phyloP scores from a whole-genome alignment of 768 basidiomycete genomes.

The Termitomyces eurrhizus region DNA sequence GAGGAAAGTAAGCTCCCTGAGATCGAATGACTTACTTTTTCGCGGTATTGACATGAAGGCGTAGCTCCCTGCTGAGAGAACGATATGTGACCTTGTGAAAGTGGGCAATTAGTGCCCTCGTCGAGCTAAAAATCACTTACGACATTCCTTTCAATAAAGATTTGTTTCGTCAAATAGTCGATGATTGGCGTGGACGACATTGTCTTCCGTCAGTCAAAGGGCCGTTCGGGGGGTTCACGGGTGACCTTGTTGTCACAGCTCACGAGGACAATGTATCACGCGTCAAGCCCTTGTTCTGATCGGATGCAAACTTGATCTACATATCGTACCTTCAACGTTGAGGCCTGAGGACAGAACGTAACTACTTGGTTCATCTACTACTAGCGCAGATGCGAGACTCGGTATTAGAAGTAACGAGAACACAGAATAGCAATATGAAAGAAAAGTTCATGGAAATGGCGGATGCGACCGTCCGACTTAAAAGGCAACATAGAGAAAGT shows the following conservation, averaged over 20 bases:
- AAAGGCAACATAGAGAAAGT: background rate
- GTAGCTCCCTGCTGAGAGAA: conserved; percentile 65
- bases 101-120: background rate
- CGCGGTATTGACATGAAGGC: conserved; percentile 71
- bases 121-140: conserved; percentile 23
- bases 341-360: background rate
- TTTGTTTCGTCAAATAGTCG: conserved; percentile 48
- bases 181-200: conserved; percentile 42
- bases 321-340: too few relatives aligned
- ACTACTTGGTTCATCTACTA: background rate
- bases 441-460: conserved; percentile 4
- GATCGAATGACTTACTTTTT: conserved; percentile 57
- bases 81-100: conserved; percentile 71
- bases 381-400: background rate
- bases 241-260: conserved; percentile 2
- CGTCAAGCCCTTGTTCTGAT: background rate
- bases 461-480: background rate
- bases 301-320: too few relatives aligned
- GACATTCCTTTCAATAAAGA: conserved; percentile 48
- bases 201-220: background rate
- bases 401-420: background rate
- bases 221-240: too few relatives aligned
- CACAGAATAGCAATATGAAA: background rate
- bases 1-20: background rate
- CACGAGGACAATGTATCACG: conserved; percentile 15